Conservation (phyloP, 148 eudicot species). For the Bassia scoparia region DNA sequence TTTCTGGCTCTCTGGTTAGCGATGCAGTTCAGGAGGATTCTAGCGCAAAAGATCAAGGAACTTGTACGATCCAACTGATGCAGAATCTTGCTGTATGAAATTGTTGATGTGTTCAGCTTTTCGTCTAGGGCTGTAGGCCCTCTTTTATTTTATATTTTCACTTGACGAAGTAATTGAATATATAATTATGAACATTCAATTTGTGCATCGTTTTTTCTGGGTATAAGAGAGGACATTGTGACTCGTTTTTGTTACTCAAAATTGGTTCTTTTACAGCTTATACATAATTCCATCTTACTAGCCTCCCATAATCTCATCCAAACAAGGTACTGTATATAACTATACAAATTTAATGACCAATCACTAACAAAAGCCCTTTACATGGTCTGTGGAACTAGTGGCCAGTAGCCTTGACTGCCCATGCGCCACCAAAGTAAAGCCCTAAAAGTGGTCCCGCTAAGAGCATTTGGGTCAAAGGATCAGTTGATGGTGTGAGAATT, state of each 20-base stretch:
- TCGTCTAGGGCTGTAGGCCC: background rate
- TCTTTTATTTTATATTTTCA: background rate
- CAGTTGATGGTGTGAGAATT: constrained; percentile 92
- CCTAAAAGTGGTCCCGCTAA: constrained; percentile 95
- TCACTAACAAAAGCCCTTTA: background rate
- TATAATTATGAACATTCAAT: background rate
- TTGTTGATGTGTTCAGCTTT: constrained; percentile 9
- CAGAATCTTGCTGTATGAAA: constrained; percentile 43
- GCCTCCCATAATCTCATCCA: no score
- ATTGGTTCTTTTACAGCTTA: background rate
- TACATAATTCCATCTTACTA: constrained; percentile 2
- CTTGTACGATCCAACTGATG: constrained; percentile 40
- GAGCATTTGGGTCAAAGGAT: constrained; percentile 91
- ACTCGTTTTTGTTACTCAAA: background rate
- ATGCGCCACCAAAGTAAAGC: constrained; percentile 94
- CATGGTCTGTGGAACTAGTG: constrained; percentile 21
- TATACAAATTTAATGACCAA: constrained; percentile 15
- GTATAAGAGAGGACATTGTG: background rate
- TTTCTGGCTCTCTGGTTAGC: background rate
- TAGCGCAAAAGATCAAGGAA: constrained; percentile 21
- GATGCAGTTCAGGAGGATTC: constrained; percentile 25
- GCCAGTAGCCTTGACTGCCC: constrained; percentile 69
- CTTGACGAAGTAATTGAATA: no score
- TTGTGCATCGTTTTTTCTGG: background rate
- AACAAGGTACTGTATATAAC: background rate